A percentile compares a stretch with the other conserved stretches of the same genome.
phyloP scores from a whole-genome alignment of 139 green algal genomes.

The Ettlia oleoabundans region DNA sequence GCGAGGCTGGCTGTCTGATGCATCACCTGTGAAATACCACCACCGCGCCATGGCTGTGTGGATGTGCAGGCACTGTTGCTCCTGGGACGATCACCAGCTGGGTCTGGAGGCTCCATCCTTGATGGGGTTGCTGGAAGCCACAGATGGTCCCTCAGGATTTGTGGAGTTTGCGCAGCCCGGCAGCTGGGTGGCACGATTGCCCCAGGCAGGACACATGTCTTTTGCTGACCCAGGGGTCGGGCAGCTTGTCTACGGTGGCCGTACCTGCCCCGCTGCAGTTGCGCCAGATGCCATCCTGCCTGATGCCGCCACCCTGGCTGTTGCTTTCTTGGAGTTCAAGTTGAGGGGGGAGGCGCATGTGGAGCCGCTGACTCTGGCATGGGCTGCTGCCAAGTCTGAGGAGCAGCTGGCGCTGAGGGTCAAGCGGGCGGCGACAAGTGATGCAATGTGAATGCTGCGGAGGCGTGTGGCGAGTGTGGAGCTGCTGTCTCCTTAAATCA shows the following conservation, averaged over 20 bases:
- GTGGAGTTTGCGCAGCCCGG: background rate
- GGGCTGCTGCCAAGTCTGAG: background rate
- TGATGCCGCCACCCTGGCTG: background rate
- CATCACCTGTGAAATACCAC: too few species aligned
- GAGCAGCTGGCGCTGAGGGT: background rate
- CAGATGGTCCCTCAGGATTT: conserved; percentile 11
- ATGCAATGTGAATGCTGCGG: background rate
- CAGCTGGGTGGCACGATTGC: conserved; percentile 13
- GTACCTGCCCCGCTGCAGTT: background rate
- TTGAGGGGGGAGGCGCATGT: background rate
- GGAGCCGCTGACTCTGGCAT: background rate
- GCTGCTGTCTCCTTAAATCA: too few species aligned
- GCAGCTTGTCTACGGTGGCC: background rate
- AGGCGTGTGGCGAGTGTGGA: too few species aligned
- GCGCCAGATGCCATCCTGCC: background rate
- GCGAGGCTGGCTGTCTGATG: too few species aligned
- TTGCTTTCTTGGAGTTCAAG: background rate
- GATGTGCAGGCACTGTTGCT: too few species aligned
- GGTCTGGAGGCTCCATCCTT: background rate
- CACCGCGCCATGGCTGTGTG: too few species aligned
- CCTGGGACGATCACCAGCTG: conserved; percentile 11
- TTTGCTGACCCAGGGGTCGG: conserved; percentile 8
- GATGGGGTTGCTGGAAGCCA: background rate
- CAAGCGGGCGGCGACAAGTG: too few species aligned
- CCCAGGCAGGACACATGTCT: background rate